Evolutionary conservation across 306 rosid species (phyloP).

Genomic region (Styphnolobium japonicum): DNA sequence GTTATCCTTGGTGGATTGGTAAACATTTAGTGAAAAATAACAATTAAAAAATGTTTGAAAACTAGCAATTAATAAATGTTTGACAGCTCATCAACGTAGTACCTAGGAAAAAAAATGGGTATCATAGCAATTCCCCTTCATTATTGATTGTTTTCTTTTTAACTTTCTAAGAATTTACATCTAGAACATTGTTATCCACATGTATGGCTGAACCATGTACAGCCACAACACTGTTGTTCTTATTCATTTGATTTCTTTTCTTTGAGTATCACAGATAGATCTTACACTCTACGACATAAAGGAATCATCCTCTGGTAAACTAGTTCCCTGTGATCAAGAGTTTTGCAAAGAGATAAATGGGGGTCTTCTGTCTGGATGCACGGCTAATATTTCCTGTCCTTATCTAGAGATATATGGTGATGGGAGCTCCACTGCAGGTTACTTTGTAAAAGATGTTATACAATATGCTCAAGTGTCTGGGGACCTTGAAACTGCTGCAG

Average conservation of each 20-base stretch:
- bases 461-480: conserved; percentile 83
- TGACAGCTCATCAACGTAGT: not conserved
- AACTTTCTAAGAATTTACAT: not conserved
- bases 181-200: not conserved
- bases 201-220: conserved; percentile 4
- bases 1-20: too few relatives aligned
- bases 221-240: not conserved
- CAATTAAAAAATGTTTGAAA: not conserved
- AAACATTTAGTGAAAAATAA: not conserved
- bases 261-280: conserved; percentile 54
- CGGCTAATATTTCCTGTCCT: conserved; percentile 65
- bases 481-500: conserved; percentile 73
- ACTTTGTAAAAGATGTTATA: conserved; percentile 71
- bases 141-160: not conserved
- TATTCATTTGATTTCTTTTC: conserved; percentile 16
- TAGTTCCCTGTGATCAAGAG: conserved; percentile 67
- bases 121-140: not conserved
- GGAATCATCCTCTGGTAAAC: conserved; percentile 69
- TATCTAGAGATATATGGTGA: conserved; percentile 93
- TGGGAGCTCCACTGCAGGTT: conserved; percentile 96
- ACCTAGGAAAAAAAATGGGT: not conserved
- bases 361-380: conserved; percentile 75
- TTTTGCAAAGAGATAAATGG: conserved; percentile 78
- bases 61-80: not conserved
- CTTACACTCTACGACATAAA: conserved; percentile 70